phyloP scores from a whole-genome alignment of 495 filamentous ascomycete genomes.

The Penicillium maclennaniae region DNA sequence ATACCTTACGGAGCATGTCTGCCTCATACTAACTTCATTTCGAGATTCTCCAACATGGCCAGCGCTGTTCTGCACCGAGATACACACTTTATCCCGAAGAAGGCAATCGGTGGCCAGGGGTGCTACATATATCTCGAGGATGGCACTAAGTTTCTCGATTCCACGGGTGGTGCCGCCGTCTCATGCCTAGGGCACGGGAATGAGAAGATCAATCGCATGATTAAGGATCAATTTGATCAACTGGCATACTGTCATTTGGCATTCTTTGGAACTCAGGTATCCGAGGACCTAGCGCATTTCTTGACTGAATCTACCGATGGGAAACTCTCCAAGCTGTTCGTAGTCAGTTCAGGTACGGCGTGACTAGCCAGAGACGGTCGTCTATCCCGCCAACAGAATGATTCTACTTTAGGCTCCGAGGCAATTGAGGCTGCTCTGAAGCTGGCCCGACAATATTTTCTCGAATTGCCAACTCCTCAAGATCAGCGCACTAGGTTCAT shows the following conservation, averaged over 20 bases:
- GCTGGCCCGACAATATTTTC: slow-evolving; percentile 58
- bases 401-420: slow-evolving; percentile 53
- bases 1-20: neutral
- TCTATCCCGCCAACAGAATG: neutral
- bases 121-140: slow-evolving; percentile 50
- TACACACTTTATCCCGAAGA: slow-evolving; percentile 37
- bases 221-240: slow-evolving; percentile 47
- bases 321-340: slow-evolving; percentile 42
- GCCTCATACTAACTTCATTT: neutral
- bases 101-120: slow-evolving; percentile 41
- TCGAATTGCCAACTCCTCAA: slow-evolving; percentile 48
- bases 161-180: slow-evolving; percentile 50
- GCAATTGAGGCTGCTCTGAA: slow-evolving; percentile 69
- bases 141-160: slow-evolving; percentile 62
- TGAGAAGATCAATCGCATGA: slow-evolving; percentile 39
- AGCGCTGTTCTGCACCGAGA: slow-evolving; percentile 45
- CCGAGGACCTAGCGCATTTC: slow-evolving; percentile 43
- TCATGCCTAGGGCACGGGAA: slow-evolving; percentile 49
- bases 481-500: slow-evolving; percentile 58
- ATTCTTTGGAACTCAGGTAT: slow-evolving; percentile 45
- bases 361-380: neutral
- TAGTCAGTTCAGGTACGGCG: slow-evolving; percentile 56
- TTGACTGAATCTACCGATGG: slow-evolving; percentile 46
- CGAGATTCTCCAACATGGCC: slow-evolving; percentile 1
- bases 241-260: slow-evolving; percentile 53